phyloP scores from a whole-genome alignment of 257 asterid species.

The Petunia secreta region DNA sequence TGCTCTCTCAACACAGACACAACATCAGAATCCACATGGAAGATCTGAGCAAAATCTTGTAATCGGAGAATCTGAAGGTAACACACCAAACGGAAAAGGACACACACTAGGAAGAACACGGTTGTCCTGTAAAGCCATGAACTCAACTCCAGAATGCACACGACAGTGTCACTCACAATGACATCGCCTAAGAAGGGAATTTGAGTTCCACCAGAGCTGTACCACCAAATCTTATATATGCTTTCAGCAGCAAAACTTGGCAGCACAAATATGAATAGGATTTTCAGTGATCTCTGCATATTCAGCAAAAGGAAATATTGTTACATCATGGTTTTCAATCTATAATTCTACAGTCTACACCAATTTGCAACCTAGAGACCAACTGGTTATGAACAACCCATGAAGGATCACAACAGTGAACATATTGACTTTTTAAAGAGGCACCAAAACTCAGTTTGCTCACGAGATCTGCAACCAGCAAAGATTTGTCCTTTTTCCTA shows the following conservation, averaged over 20 bases:
- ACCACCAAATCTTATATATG: slow-evolving; percentile 95
- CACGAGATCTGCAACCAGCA: background rate
- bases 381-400: background rate
- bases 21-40: slow-evolving; percentile 70
- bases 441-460: background rate
- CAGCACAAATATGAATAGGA: slow-evolving; percentile 75
- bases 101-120: slow-evolving; percentile 86
- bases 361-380: slow-evolving; percentile 6
- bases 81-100: slow-evolving; percentile 87
- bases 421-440: background rate
- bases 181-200: slow-evolving; percentile 82
- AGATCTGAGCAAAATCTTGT: slow-evolving; percentile 78
- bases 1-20: slow-evolving; percentile 78
- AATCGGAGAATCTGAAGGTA: slow-evolving; percentile 89
- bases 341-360: background rate
- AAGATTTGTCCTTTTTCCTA: background rate
- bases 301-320: background rate
- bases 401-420: no score
- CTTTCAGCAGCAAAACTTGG: slow-evolving; percentile 87
- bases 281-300: slow-evolving; percentile 76
- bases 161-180: slow-evolving; percentile 74
- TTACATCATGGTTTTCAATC: background rate
- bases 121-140: slow-evolving; percentile 91
- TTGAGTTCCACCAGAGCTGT: slow-evolving; percentile 73
- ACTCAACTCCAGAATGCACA: slow-evolving; percentile 78